Evolutionary conservation across 805 yeast species (phyloP).

Genomic region (Cyberlindnera mycetangii): DNA sequence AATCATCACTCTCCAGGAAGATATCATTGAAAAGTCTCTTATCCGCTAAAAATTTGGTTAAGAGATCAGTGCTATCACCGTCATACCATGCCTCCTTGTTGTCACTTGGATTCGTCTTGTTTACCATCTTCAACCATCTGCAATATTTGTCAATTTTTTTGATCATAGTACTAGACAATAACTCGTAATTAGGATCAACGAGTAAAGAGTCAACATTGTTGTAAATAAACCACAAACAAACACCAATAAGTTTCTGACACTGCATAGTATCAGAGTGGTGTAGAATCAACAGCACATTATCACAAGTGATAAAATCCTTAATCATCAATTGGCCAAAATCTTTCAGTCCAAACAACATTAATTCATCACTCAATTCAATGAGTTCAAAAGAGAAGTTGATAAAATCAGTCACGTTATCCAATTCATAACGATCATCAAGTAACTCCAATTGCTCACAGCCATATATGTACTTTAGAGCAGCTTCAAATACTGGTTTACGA

Average conservation of each 20-base stretch:
- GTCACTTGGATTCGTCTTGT: slow-evolving; percentile 16
- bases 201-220: slow-evolving; percentile 62
- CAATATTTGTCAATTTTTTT: slow-evolving; percentile 32
- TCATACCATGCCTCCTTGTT: slow-evolving; percentile 30
- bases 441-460: slow-evolving; percentile 46
- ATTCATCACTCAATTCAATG: slow-evolving; percentile 59
- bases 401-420: slow-evolving; percentile 38
- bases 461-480: slow-evolving; percentile 53
- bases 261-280: slow-evolving; percentile 49
- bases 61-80: slow-evolving; percentile 26
- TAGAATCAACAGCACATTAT: slow-evolving; percentile 57
- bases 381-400: slow-evolving; percentile 55
- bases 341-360: slow-evolving; percentile 57
- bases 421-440: slow-evolving; percentile 30
- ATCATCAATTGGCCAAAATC: slow-evolving; percentile 58
- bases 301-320: slow-evolving; percentile 52
- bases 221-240: slow-evolving; percentile 66
- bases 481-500: slow-evolving; percentile 38
- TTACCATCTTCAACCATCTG: slow-evolving; percentile 34
- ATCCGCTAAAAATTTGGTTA: slow-evolving; percentile 36
- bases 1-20: slow-evolving; percentile 37
- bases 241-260: slow-evolving; percentile 53
- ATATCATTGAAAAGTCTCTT: slow-evolving; percentile 36
- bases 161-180: slow-evolving; percentile 18
- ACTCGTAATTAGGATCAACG: slow-evolving; percentile 31